These are phyloP conservation scores for Phytopythium sindhum DNA, from an alignment of 352 stramenopile genomes.

Conservation along the genomic window DNA sequence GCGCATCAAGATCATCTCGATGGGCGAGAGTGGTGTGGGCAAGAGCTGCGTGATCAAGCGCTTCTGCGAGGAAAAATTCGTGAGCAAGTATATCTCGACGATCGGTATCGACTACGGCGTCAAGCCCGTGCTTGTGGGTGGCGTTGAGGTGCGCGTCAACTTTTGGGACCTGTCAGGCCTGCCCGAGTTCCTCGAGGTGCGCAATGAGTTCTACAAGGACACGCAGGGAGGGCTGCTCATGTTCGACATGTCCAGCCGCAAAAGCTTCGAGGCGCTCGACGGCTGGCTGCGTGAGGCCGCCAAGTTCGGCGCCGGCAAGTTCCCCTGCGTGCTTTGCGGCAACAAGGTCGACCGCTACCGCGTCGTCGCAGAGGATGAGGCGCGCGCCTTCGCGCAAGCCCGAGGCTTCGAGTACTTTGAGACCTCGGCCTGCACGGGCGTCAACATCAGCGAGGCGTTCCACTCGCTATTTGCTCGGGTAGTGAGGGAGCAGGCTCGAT, in stretches of 20 bases:
- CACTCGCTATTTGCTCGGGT: constrained; percentile 74
- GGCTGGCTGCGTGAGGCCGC: constrained; percentile 85
- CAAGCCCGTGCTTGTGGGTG: constrained; percentile 80
- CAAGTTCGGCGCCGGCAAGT: constrained; percentile 86
- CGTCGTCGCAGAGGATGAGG: constrained; percentile 81
- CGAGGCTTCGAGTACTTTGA: constrained; percentile 92
- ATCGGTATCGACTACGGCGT: constrained; percentile 96
- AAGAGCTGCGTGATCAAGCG: constrained; percentile 96
- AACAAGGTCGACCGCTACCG: constrained; percentile 90
- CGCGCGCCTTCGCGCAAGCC: constrained; percentile 52
- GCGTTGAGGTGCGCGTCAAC: constrained; percentile 86
- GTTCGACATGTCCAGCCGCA: constrained; percentile 73
- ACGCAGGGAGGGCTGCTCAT: constrained; percentile 74
- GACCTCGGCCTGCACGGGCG: constrained; percentile 87
- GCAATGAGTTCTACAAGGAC: constrained; percentile 98
- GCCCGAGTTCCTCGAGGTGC: constrained; percentile 92
- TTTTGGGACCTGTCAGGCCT: constrained; percentile 94
- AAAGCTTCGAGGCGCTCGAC: constrained; percentile 85
- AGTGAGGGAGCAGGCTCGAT: constrained; percentile 16
- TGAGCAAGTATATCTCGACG: constrained; percentile 94
- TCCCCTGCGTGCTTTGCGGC: constrained; percentile 86
- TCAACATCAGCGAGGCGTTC: constrained; percentile 86
- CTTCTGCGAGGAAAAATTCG: constrained; percentile 95
- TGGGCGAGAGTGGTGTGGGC: constrained; percentile 86
- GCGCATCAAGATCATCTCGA: constrained; percentile 93